Evolutionary conservation across 164 flowering plant species (phyloP).

Genomic region (Annona cherimola): DNA sequence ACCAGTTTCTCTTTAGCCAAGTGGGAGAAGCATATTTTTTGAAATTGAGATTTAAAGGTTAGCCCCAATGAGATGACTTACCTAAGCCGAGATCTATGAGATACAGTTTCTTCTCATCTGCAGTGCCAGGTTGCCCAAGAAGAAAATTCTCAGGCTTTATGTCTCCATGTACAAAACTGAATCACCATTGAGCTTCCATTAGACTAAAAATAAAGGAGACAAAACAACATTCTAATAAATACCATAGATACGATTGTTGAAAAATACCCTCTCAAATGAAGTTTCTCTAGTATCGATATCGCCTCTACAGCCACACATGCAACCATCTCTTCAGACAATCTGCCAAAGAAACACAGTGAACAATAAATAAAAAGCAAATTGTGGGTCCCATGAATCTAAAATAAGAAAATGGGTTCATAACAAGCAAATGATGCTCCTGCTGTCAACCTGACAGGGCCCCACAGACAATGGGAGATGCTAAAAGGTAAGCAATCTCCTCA

Average conservation of each 20-base stretch:
- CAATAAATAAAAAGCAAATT: not conserved
- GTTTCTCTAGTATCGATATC: conserved; percentile 86
- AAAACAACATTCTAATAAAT: not conserved
- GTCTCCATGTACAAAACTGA: conserved; percentile 95
- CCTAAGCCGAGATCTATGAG: conserved; percentile 96
- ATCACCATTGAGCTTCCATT: not conserved
- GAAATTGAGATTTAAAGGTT: not conserved
- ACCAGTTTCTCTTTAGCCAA: not conserved
- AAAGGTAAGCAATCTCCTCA: too few species aligned
- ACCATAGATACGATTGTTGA: not conserved
- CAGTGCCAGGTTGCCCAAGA: conserved; percentile 80
- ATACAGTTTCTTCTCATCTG: conserved; percentile 81
- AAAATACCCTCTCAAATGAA: conserved; percentile 74
- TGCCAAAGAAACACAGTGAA: conserved; percentile 27
- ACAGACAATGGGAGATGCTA: not conserved
- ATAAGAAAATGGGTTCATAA: too few species aligned
- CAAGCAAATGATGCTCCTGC: not conserved
- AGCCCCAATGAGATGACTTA: conserved; percentile 20
- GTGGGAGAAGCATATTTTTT: too few species aligned
- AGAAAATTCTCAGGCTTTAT: conserved; percentile 95
- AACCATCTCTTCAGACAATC: conserved; percentile 79
- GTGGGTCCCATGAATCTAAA: not conserved
- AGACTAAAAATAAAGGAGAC: not conserved
- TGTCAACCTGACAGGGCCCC: not conserved
- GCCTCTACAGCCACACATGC: conserved; percentile 98